phyloP scores from a whole-genome alignment of 345 rosid genomes.

The Dimocarpus longan region DNA sequence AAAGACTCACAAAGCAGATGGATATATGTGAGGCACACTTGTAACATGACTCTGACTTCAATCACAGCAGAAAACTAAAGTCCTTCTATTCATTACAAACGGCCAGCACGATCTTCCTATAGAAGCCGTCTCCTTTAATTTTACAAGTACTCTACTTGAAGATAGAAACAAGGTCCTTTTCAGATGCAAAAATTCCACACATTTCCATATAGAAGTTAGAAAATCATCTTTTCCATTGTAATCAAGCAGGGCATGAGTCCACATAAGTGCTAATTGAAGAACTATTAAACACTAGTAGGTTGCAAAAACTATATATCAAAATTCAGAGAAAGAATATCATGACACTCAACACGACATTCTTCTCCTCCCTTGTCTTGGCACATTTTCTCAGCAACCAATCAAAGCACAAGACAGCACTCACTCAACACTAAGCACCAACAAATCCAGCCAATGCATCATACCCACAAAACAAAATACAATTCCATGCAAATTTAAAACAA shows the following conservation, averaged over 20 bases:
- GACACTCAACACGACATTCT: not conserved
- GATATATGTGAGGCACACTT: not conserved
- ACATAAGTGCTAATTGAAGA: not conserved
- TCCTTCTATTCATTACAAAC: not conserved
- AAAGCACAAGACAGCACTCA: not conserved
- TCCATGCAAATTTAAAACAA: not conserved
- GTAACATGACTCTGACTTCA: not conserved
- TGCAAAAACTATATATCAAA: too few relatives aligned
- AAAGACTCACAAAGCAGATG: not conserved
- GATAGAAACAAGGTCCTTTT: not conserved
- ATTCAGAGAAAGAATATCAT: not conserved
- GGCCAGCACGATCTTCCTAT: not conserved
- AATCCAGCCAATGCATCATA: not conserved
- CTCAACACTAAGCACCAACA: not conserved
- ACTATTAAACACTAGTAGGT: not conserved
- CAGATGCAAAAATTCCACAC: not conserved
- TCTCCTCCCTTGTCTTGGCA: not conserved
- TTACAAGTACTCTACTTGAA: not conserved
- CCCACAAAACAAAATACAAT: slow-evolving; percentile 4
- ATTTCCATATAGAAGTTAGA: not conserved
- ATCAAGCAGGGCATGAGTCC: not conserved
- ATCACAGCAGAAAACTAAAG: not conserved
- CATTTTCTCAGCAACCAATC: not conserved
- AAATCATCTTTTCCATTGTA: not conserved
- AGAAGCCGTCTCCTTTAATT: not conserved